Evolutionary conservation across 78 protist genomes (phyloP).

Genomic region (Dictyostelium firmibasis): DNA sequence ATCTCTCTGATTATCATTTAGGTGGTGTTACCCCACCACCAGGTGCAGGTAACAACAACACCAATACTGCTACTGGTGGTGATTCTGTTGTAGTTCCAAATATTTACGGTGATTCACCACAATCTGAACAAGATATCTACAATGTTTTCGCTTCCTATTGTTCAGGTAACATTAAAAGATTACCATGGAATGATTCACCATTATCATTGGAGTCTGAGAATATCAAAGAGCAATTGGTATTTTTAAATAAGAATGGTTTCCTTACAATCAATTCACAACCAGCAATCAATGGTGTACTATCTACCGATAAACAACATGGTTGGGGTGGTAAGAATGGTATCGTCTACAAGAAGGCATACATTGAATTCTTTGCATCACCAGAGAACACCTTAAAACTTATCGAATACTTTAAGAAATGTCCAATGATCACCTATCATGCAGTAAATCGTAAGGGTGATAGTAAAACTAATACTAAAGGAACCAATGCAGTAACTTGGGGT

Average conservation of each 20-base stretch:
- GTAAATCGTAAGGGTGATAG: constrained; percentile 75
- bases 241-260: constrained; percentile 87
- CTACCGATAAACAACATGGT: constrained; percentile 90
- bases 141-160: constrained; percentile 80
- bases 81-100: neutral
- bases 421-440: constrained; percentile 87
- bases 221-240: constrained; percentile 65
- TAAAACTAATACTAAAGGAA: constrained; percentile 44
- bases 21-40: neutral
- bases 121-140: constrained; percentile 53
- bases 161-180: constrained; percentile 22
- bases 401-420: constrained; percentile 31
- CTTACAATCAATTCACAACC: constrained; percentile 98
- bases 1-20: constrained; percentile 89
- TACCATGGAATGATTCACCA: constrained; percentile 86
- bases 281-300: constrained; percentile 90
- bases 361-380: constrained; percentile 93
- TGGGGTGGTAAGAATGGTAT: constrained; percentile 96
- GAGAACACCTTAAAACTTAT: constrained; percentile 51
- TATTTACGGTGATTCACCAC: constrained; percentile 58
- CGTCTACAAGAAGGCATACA: constrained; percentile 97
- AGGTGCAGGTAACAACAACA: neutral
- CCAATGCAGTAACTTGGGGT: constrained; percentile 97
- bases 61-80: neutral
- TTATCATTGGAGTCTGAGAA: constrained; percentile 87